phyloP scores from a whole-genome alignment of 768 basidiomycete species.

The Boletus rubescentipes region DNA sequence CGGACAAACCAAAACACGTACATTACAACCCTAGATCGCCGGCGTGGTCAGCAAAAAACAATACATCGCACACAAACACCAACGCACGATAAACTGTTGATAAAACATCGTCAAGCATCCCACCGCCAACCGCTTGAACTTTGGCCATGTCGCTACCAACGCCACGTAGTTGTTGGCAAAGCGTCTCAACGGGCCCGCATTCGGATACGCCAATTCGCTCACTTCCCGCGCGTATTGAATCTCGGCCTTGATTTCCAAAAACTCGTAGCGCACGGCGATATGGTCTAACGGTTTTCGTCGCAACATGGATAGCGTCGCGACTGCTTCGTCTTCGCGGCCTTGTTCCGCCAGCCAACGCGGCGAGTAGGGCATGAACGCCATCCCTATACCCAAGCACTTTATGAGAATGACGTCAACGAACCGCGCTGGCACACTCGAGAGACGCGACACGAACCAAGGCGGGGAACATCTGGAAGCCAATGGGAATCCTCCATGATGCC shows the following conservation, averaged over 20 bases:
- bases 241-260: constrained; percentile 41
- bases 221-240: constrained; percentile 27
- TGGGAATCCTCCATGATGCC: constrained; percentile 37
- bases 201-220: constrained; percentile 17
- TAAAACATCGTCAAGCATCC: constrained; percentile 34
- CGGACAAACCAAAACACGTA: constrained; percentile 9
- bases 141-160: constrained; percentile 30
- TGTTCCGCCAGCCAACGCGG: constrained; percentile 43
- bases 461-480: constrained; percentile 39
- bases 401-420: not conserved
- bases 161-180: constrained; percentile 24
- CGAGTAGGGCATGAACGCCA: constrained; percentile 40
- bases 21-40: constrained; percentile 26
- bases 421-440: no score
- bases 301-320: constrained; percentile 34
- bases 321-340: constrained; percentile 37
- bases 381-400: constrained; percentile 32
- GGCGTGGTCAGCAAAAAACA: not conserved
- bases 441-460: constrained; percentile 31
- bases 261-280: constrained; percentile 37
- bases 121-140: constrained; percentile 30
- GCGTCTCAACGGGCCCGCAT: constrained; percentile 19
- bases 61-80: not conserved
- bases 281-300: constrained; percentile 35
- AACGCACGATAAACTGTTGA: constrained; percentile 33